These are phyloP conservation scores for Penicillium nordicum DNA, from an alignment of 2,329 filamentous ascomycete species.

Conservation along the genomic window DNA sequence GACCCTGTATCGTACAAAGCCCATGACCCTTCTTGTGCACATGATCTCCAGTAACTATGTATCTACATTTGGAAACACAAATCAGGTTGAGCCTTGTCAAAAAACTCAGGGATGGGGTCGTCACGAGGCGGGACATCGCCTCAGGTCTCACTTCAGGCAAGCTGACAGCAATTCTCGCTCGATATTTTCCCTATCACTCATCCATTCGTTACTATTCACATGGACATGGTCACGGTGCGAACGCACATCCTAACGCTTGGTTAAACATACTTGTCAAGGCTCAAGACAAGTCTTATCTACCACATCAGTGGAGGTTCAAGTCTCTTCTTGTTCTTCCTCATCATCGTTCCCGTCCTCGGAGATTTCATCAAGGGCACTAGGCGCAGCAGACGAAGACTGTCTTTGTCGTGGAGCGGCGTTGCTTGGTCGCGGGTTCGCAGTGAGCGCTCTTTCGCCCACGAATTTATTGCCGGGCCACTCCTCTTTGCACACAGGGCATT, in stretches of 20 bases:
- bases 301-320: background rate
- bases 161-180: background rate
- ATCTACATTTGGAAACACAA: background rate
- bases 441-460: conserved; percentile 52
- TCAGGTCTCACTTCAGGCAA: background rate
- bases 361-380: background rate
- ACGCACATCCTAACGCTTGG: background rate
- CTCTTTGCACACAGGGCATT: conserved; percentile 60
- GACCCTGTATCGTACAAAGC: background rate
- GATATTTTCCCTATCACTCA: background rate
- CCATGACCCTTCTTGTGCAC: background rate
- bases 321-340: background rate
- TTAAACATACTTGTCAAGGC: background rate
- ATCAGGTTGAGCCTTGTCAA: background rate
- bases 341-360: conserved; percentile 2
- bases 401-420: background rate
- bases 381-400: background rate
- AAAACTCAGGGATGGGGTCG: background rate
- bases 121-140: background rate
- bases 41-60: background rate
- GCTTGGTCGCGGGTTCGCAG: conserved; percentile 6
- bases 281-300: background rate
- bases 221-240: background rate
- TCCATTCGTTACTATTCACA: background rate
- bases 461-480: conserved; percentile 51